Evolutionary conservation across 2,329 filamentous ascomycete species (phyloP).

Genomic region (Helicocarpus griseus): DNA sequence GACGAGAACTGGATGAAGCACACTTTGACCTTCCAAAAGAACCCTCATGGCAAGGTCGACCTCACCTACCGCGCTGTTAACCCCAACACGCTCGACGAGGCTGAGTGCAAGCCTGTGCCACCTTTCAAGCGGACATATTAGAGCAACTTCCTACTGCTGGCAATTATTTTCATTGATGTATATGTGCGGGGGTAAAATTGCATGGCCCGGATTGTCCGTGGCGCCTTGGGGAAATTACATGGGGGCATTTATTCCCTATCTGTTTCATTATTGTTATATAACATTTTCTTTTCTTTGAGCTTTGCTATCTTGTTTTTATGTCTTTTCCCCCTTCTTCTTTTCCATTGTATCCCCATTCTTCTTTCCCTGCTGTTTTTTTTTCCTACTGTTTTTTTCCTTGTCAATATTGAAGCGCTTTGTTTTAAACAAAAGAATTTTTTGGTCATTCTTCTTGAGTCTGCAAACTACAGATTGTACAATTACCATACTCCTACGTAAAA

Average conservation of each 20-base stretch:
- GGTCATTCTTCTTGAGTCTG: not conserved
- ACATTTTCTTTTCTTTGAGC: not conserved
- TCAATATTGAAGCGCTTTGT: not conserved
- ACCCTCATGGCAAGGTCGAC: slow-evolving; percentile 78
- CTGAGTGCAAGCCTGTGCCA: slow-evolving; percentile 90
- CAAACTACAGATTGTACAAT: slow-evolving; percentile 1
- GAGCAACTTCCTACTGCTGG: not conserved
- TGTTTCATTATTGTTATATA: slow-evolving; percentile 2
- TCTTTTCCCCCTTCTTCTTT: not conserved
- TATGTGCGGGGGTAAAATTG: not conserved
- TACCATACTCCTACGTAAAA: not conserved
- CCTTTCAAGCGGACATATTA: slow-evolving; percentile 71
- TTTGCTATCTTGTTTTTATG: not conserved
- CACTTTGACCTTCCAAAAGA: slow-evolving; percentile 90
- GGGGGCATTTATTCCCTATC: not conserved
- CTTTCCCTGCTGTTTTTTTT: not conserved
- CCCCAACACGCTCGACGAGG: slow-evolving; percentile 77
- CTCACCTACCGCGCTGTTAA: slow-evolving; percentile 79
- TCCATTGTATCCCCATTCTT: not conserved
- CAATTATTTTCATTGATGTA: not conserved
- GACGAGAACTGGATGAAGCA: slow-evolving; percentile 99
- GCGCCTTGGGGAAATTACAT: not conserved
- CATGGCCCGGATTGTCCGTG: not conserved
- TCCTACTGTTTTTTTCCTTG: not conserved
- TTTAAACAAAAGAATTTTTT: slow-evolving; percentile 3